Evolutionary conservation across 108 stramenopile species (phyloP), one percentile per base, ranked within the genome.

Genomic region (Nannochloropsis salina): DNA sequence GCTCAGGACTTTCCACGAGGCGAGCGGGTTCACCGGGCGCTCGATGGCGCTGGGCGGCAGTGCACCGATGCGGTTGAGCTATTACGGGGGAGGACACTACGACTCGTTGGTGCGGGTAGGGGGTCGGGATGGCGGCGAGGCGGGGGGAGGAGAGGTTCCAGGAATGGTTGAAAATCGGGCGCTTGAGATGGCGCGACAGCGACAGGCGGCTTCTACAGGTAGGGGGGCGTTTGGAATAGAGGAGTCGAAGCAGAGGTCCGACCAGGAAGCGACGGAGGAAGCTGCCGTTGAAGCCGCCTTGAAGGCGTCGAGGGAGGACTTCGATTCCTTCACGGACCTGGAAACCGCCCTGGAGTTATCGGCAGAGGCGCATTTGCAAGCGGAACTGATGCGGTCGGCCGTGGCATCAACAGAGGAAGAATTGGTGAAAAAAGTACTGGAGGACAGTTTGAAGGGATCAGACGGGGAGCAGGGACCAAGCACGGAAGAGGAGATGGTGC

Each of bases 81-180:
- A 92, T 86, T 93, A 92, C 82, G 92, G 92, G 40, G 92, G 92
- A 9, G 92, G 92, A 9, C 92, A 93, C 89, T 93, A 93, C 86
- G 92, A 93, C 84, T 87, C 88, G 61, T 80, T 93, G 45, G 80
- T 90, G 42, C 84, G 84, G n/a, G 42, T 88, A 22, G 87, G 82
- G 31, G 81, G 81, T 11, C 20, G 41, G 41, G 22, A 20, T n/a
- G 22, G 21, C 9, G 47, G 47, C 1, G 61, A 74, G 61, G 80
- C 6, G 42, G 41, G 41, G 0, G 15, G 45, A 18, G 21, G 5
- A n/a, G 31, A 31, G 5, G 44, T 74, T 11, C 22, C 15, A 41
- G 41, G 84, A 45, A 12, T 44, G 31, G 11, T 44, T 12, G 84
- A 84, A 41, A 45, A 20, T 18, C 15, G 22, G 45, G 84, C 40